Base-by-base conservation (phyloP, 768 basidiomycete genomes). In the Mycena belliarum region DNA sequence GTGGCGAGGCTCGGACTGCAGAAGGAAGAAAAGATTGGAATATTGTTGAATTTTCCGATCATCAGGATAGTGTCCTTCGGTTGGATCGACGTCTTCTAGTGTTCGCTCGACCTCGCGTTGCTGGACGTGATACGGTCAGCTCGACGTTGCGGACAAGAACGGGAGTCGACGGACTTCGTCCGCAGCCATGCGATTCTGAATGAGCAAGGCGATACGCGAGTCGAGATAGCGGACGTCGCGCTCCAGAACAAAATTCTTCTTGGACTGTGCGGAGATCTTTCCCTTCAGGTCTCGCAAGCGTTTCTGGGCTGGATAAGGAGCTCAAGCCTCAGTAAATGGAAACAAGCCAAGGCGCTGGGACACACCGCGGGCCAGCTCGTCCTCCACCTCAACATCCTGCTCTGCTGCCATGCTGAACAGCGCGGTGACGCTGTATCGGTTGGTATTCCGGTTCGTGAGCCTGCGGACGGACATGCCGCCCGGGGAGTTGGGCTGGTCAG, bases 161-260 rank as follows among this genome's bases (percentile, higher is more conserved):
- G 20, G 23, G 44, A 25, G 1, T 26, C 42, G 47, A 75, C 86
- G 62, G 58, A 93, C 92, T 79, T 96, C 95, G 65, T 97, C 95
- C 57, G 91, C 82, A 46, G 92, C 95, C 93, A 98, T 97, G 63
- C 95, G 85, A 71, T 99, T 98, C 76, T 98, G 95, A 67, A 99
- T 99, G 65, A 99, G 83, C 38, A 99, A 80, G 11, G 96, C 97
- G 68, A 99, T 99, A 52, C 97, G 84, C 35, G 92, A 93, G 78
- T 99, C 97, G 41, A 99, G 86, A 72, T 98, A 99, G 49, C 97
- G 89, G 32, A 99, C 97, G 73, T 99, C 97, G 43, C 97, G 89
- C 72, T 99, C 97, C 12, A 99, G 84, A 38, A 99, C 97, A 67
- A 99, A 99, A 77, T 99, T 99, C 86, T 98, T 98, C 83, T 99